A percentile compares a stretch with the other conserved stretches of the same genome.
Evolutionary conservation across 192 early-diverging fungal genomes (phyloP).

Genomic region (Kickxella alabastrina): DNA sequence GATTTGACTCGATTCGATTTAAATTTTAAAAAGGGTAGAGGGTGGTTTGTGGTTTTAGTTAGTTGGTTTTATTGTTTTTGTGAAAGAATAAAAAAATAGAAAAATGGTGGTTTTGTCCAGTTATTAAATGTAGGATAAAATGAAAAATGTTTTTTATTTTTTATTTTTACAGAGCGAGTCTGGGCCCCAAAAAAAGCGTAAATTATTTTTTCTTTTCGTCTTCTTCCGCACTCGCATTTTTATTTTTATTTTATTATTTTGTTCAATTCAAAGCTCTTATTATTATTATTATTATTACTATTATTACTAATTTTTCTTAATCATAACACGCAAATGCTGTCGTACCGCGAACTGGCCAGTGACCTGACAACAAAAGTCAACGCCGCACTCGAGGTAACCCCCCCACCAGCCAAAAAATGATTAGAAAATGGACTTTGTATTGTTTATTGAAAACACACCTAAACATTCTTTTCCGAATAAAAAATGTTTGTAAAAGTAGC

Average conservation of each 20-base stretch:
- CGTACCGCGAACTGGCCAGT: slow-evolving; percentile 38
- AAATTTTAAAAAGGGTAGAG: not conserved
- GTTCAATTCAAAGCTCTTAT: not conserved
- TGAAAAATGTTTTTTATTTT: too few species aligned
- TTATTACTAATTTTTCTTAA: slow-evolving; percentile 1
- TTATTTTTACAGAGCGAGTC: too few species aligned
- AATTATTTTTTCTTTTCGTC: slow-evolving; percentile 4
- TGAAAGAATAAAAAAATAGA: not conserved
- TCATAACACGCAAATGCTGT: too few species aligned
- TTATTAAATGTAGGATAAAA: not conserved
- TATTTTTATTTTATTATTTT: slow-evolving; percentile 1
- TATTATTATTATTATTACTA: slow-evolving; percentile 2
- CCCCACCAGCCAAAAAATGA: too few species aligned
- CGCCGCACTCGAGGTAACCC: slow-evolving; percentile 39
- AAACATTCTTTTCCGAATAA: not conserved
- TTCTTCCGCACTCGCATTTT: too few species aligned
- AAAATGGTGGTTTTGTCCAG: not conserved
- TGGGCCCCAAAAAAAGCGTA: not conserved
- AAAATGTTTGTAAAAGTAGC: slow-evolving; percentile 14
- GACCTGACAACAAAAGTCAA: slow-evolving; percentile 45
- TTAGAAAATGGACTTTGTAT: too few species aligned
- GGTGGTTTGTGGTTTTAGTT: too few species aligned
- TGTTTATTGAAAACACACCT: too few species aligned
- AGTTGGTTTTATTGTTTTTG: not conserved
- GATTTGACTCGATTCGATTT: not conserved